A percentile compares a stretch with the other conserved stretches of the same genome.
phyloP scores from a whole-genome alignment of 78 protist genomes.

The Dictyostelium firmibasis region DNA sequence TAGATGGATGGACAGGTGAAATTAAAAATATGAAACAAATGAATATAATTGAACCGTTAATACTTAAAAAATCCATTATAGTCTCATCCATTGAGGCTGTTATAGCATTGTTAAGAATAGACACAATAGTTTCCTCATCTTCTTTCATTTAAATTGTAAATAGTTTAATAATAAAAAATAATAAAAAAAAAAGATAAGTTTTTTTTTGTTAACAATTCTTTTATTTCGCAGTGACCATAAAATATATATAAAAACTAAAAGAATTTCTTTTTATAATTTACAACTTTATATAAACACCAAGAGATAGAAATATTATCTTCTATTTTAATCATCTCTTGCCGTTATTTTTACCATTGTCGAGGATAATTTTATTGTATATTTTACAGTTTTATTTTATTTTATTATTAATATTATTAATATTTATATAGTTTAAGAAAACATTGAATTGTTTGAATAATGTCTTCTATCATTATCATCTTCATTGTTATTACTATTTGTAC shows the following conservation, averaged over 20 bases:
- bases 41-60: slow-evolving; percentile 52
- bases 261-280: neutral
- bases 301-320: no score
- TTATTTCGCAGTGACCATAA: no score
- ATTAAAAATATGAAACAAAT: slow-evolving; percentile 1
- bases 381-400: neutral
- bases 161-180: no score
- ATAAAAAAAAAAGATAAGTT: no score
- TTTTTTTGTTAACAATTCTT: no score
- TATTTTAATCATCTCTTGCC: no score
- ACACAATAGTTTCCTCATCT: slow-evolving; percentile 13
- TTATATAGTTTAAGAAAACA: neutral
- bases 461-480: slow-evolving; percentile 10
- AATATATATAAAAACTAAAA: no score
- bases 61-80: slow-evolving; percentile 60
- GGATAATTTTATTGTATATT: no score
- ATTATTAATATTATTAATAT: no score
- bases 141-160: neutral
- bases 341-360: no score
- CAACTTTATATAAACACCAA: neutral
- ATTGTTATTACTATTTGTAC: neutral
- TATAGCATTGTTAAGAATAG: slow-evolving; percentile 58
- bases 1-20: slow-evolving; percentile 76
- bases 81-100: slow-evolving; percentile 43
- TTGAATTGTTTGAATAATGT: neutral